These are phyloP conservation scores for Nigrospora oryzae DNA, from an alignment of 2,329 filamentous ascomycete genomes.

Conservation along the genomic window DNA sequence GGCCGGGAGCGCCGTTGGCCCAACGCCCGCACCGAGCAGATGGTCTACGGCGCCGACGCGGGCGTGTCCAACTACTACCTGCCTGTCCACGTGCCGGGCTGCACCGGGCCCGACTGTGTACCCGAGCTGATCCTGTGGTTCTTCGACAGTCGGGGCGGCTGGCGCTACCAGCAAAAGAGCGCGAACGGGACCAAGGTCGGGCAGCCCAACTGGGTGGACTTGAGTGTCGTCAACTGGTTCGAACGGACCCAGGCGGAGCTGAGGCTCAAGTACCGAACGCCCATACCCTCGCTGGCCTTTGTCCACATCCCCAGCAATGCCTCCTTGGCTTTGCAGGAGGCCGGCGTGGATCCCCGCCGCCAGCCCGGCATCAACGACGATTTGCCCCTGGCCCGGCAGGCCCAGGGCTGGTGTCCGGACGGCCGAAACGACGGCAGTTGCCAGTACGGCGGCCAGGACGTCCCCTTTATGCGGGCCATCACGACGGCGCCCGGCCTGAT, in stretches of 20 bases:
- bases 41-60: slow-evolving; percentile 25
- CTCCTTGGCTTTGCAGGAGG: slow-evolving; percentile 28
- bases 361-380: slow-evolving; percentile 40
- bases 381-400: slow-evolving; percentile 30
- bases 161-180: slow-evolving; percentile 32
- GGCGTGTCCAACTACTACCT: slow-evolving; percentile 40
- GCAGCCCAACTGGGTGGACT: slow-evolving; percentile 36
- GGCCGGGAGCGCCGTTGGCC: slow-evolving; percentile 28
- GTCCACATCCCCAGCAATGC: slow-evolving; percentile 39
- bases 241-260: slow-evolving; percentile 21
- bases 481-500: slow-evolving; percentile 44
- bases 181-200: slow-evolving; percentile 17
- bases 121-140: slow-evolving; percentile 56
- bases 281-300: slow-evolving; percentile 36
- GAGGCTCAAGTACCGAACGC: slow-evolving; percentile 17
- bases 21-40: slow-evolving; percentile 28
- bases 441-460: slow-evolving; percentile 41
- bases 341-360: slow-evolving; percentile 24
- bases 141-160: slow-evolving; percentile 58
- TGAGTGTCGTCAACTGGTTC: slow-evolving; percentile 36
- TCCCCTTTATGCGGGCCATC: slow-evolving; percentile 55
- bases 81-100: slow-evolving; percentile 30
- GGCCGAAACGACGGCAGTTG: slow-evolving; percentile 27
- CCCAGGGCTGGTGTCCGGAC: slow-evolving; percentile 33
- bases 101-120: slow-evolving; percentile 20